A percentile compares a stretch with the other conserved stretches of the same genome.
Conservation (phyloP, 2,329 filamentous ascomycete genomes). For the Graphiopsis chlorocephala region DNA sequence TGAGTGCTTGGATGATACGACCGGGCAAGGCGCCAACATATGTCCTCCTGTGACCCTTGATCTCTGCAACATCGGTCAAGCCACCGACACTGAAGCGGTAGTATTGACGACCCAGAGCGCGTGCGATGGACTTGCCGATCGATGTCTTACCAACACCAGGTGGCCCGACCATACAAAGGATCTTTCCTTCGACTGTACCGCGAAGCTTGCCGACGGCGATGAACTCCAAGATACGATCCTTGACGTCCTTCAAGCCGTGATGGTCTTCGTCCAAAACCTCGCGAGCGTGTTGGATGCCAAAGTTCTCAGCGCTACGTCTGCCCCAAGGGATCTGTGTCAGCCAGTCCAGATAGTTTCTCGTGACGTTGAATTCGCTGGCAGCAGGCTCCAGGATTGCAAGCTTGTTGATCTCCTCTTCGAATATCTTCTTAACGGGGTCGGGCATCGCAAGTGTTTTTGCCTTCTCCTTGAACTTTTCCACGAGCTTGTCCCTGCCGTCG, state of each 20-base stretch:
- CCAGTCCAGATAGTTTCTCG: conserved; percentile 97
- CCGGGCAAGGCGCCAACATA: conserved; percentile 95
- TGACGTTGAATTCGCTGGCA: conserved; percentile 97
- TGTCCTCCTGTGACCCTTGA: conserved; percentile 94
- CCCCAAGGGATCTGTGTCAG: conserved; percentile 98
- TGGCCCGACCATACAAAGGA: conserved; percentile 93
- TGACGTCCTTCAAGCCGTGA: conserved; percentile 95
- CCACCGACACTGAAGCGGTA: conserved; percentile 98
- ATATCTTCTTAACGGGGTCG: conserved; percentile 92
- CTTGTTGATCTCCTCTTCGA: conserved; percentile 98
- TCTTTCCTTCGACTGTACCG: conserved; percentile 96
- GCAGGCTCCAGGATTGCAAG: conserved; percentile 91
- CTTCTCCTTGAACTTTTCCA: conserved; percentile 97
- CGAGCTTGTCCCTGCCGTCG: conserved; percentile 95
- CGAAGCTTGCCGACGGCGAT: conserved; percentile 97
- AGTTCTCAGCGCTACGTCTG: conserved; percentile 91
- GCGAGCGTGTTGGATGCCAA: conserved; percentile 87
- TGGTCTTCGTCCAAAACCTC: conserved; percentile 93
- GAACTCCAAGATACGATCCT: conserved; percentile 96
- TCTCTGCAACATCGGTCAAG: conserved; percentile 94
- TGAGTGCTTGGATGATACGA: conserved; percentile 94
- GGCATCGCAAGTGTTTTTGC: conserved; percentile 93
- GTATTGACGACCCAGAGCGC: conserved; percentile 91
- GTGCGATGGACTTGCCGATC: conserved; percentile 96
- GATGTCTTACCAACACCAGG: conserved; percentile 98